Base-by-base conservation (phyloP, 2,329 filamentous ascomycete species). In the Neophaeococcomyces aloes region DNA sequence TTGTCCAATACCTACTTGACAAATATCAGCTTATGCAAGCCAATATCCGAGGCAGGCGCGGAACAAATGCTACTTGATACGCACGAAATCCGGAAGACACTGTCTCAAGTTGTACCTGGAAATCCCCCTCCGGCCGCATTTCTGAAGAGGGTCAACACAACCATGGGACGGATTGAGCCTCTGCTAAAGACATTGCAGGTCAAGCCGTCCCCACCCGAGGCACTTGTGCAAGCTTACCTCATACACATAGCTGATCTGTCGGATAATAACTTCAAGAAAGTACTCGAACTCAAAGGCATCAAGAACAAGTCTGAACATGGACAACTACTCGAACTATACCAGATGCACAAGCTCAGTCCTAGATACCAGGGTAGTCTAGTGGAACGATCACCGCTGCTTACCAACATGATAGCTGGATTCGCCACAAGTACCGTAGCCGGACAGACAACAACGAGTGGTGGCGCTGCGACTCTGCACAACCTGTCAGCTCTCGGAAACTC, bases 61-160 rank as follows among this genome's bases (percentile, higher is more conserved):
- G 89, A 98, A 63, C 91, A 94, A 78, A 95, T 98, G 87, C 73
- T 96, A 15, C 77, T 98, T 3, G 91, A 98, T 64, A 88, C 89
- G 51, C 96, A 96, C 58, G 84, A 85, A 7, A 70, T 94, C 17
- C 88, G 86, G 46, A 87, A 89, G 57, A 78, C 78, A 1, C 79
- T 93, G 48, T 78, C 79, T 39, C 79, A 77, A 44, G 70, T 94
- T 4, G 70, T 87, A 48, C 79, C 74, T 15, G 69, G 71, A 56
- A 78, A 69, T 60, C 62, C 43, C 66, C 78, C 75, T 66, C 71
- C 73, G 15, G 63, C 71, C 37, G 66, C 79, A 49, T 96, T 91
- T 61, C 74, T 86, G 53, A 93, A 94, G 65, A 82, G 91, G 36
- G 86, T 95, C 38, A 85, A 83, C 58, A 75, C 80, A 48, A 82